Percentiles rank a stretch among this genome's conserved stretches.
Evolutionary conservation across 1,284 basidiomycete genomes (phyloP).

Genomic region (Cutaneotrichosporon cutaneum): DNA sequence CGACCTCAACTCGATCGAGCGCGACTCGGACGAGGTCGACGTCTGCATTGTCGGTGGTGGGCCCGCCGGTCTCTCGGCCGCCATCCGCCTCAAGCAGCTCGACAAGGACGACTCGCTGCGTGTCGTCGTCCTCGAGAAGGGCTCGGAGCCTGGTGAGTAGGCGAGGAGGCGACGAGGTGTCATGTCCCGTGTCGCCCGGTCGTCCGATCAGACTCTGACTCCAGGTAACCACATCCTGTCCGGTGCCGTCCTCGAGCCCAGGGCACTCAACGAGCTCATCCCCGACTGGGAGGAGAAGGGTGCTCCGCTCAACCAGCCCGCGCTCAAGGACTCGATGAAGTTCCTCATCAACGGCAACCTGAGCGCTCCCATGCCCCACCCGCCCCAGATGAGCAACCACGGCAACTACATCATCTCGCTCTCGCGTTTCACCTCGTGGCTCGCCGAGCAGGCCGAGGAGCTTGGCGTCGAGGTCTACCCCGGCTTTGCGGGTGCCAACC

Average conservation of each 20-base stretch:
- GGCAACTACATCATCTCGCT: constrained; percentile 94
- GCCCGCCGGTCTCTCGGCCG: constrained; percentile 92
- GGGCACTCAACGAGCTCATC: constrained; percentile 85
- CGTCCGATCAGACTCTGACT: neutral
- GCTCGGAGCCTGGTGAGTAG: constrained; percentile 78
- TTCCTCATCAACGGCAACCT: constrained; percentile 68
- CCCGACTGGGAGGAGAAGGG: constrained; percentile 74
- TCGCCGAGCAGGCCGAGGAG: constrained; percentile 77
- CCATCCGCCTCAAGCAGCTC: constrained; percentile 92
- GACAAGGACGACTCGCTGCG: constrained; percentile 78
- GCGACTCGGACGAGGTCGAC: constrained; percentile 83
- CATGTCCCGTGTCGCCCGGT: too few relatives aligned
- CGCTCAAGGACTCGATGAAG: constrained; percentile 79
- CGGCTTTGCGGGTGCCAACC: constrained; percentile 85
- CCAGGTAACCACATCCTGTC: constrained; percentile 92
- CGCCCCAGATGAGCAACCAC: constrained; percentile 94
- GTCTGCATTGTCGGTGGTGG: constrained; percentile 97
- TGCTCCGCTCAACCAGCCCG: constrained; percentile 71
- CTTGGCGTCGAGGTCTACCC: constrained; percentile 96
- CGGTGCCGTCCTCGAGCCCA: constrained; percentile 91
- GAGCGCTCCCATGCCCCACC: constrained; percentile 86
- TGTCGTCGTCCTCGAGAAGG: constrained; percentile 95
- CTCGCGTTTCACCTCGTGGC: constrained; percentile 84
- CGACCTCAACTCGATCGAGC: constrained; percentile 60
- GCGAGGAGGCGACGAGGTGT: neutral